phyloP scores from a whole-genome alignment of 1,139 yeast genomes.

The Blastobotrys serpentis region DNA sequence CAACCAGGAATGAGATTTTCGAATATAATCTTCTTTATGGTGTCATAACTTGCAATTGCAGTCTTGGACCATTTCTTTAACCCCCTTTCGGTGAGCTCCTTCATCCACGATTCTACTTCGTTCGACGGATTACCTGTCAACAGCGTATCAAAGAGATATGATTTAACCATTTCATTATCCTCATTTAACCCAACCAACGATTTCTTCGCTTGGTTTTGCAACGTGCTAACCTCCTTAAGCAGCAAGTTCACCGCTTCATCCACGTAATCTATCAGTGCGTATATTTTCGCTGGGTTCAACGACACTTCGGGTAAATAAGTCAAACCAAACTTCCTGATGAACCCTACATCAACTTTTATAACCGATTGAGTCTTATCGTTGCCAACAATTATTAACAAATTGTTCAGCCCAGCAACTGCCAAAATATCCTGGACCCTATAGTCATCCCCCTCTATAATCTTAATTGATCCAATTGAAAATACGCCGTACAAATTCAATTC shows the following conservation, averaged over 20 bases:
- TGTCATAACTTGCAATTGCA: slow-evolving; percentile 53
- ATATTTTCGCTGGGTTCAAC: slow-evolving; percentile 33
- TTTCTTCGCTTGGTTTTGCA: slow-evolving; percentile 8
- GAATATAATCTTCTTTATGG: slow-evolving; percentile 47
- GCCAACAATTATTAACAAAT: slow-evolving; percentile 10
- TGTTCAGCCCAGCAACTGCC: slow-evolving; percentile 11
- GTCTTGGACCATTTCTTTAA: slow-evolving; percentile 55
- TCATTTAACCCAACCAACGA: slow-evolving; percentile 14
- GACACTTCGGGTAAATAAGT: slow-evolving; percentile 36
- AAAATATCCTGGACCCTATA: slow-evolving; percentile 3
- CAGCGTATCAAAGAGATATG: slow-evolving; percentile 48
- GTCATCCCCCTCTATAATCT: slow-evolving; percentile 13
- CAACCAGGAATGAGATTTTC: slow-evolving; percentile 54
- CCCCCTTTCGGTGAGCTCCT: slow-evolving; percentile 65
- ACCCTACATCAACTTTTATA: slow-evolving; percentile 15
- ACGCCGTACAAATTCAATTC: slow-evolving; percentile 30
- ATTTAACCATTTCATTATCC: slow-evolving; percentile 9
- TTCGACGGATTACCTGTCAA: slow-evolving; percentile 58
- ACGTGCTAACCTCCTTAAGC: slow-evolving; percentile 30
- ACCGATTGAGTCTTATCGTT: background rate
- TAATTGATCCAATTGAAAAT: slow-evolving; percentile 28
- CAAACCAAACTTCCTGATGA: slow-evolving; percentile 28
- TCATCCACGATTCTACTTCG: slow-evolving; percentile 50
- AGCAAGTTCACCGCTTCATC: slow-evolving; percentile 49
- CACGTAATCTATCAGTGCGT: slow-evolving; percentile 41